Percentiles rank a stretch among this genome's conserved stretches.
phyloP scores from a whole-genome alignment of 768 basidiomycete genomes.

The Candolleomyces aberdarensis region DNA sequence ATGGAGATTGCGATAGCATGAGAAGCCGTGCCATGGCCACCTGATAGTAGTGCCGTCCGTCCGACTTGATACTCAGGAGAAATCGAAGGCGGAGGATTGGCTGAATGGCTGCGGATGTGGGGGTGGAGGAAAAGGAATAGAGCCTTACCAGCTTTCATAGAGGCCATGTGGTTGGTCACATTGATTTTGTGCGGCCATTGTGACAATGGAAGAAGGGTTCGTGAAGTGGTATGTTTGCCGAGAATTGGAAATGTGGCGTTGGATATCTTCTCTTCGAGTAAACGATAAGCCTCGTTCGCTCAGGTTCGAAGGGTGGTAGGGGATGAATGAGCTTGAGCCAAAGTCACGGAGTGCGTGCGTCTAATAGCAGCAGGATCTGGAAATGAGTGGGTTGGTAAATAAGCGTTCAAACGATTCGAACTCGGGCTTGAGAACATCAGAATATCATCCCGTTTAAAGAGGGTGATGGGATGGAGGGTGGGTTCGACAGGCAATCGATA shows the following conservation, averaged over 20 bases:
- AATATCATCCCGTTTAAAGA: background rate
- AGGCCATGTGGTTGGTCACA: constrained; percentile 15
- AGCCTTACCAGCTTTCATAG: constrained; percentile 14
- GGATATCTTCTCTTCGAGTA: background rate
- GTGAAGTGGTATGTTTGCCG: background rate
- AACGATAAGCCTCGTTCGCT: background rate
- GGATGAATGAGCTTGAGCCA: background rate
- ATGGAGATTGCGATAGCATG: constrained; percentile 3
- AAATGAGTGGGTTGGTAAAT: background rate
- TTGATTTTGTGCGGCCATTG: constrained; percentile 8
- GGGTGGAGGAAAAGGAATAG: background rate
- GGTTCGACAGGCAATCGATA: background rate
- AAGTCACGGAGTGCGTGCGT: background rate
- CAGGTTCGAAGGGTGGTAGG: background rate
- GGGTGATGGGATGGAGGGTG: background rate
- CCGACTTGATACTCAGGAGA: background rate
- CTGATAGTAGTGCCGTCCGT: constrained; percentile 2
- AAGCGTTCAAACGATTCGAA: background rate
- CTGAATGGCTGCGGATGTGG: background rate
- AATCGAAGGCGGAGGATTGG: constrained; percentile 3
- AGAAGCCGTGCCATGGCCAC: background rate
- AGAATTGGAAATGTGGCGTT: background rate
- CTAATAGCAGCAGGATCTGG: background rate
- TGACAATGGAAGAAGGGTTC: background rate
- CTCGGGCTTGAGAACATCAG: constrained; percentile 1